phyloP scores from a whole-genome alignment of 2,329 filamentous ascomycete genomes.

The Scedosporium dehoogii region DNA sequence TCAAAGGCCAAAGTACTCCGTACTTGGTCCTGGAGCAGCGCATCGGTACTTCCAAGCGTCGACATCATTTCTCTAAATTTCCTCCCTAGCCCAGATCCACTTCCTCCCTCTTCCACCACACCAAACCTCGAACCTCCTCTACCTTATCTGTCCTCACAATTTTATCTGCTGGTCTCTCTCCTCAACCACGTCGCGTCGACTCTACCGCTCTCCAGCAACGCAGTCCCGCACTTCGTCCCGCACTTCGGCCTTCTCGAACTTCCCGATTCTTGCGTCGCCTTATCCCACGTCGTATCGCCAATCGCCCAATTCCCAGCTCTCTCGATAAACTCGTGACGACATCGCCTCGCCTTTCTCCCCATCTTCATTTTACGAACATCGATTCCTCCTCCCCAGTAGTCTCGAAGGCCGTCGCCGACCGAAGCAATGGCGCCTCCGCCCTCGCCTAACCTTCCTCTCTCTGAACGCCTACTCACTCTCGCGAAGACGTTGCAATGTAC shows the following conservation, averaged over 20 bases:
- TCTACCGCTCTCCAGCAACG: not conserved
- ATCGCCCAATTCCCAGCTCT: not conserved
- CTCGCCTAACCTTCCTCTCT: constrained; percentile 56
- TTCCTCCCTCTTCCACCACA: not conserved
- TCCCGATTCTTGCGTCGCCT: too few species aligned
- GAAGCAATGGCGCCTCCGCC: constrained; percentile 33
- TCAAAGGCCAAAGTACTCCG: too few species aligned
- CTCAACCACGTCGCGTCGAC: not conserved
- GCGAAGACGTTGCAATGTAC: constrained; percentile 89
- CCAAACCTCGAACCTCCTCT: not conserved
- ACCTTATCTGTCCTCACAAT: not conserved
- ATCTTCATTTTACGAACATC: not conserved
- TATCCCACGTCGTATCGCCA: not conserved
- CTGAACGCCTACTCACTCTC: constrained; percentile 65
- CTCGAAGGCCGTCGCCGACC: not conserved
- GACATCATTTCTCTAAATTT: constrained; percentile 4
- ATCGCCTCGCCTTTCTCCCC: not conserved
- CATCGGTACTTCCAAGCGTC: not conserved
- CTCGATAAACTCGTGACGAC: not conserved
- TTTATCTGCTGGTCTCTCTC: not conserved
- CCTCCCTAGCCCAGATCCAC: not conserved
- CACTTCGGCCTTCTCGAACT: not conserved
- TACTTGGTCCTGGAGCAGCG: not conserved
- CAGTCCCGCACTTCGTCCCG: not conserved
- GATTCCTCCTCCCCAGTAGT: not conserved